phyloP scores from a whole-genome alignment of 345 rosid genomes.

The Garcia nutans region DNA sequence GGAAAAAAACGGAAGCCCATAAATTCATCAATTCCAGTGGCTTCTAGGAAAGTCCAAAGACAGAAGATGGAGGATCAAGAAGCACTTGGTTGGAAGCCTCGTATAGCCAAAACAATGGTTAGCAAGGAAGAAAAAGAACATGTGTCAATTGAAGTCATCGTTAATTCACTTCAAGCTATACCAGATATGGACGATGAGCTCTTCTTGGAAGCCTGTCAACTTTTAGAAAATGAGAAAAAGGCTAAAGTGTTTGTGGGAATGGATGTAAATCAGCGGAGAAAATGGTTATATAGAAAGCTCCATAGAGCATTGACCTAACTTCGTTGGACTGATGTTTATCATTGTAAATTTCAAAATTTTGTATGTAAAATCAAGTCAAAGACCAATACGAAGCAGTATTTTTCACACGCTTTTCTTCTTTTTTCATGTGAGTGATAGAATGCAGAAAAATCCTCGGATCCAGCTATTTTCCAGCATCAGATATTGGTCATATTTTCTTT shows the following conservation, averaged over 20 bases:
- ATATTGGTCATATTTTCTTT: no score
- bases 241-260: constrained; percentile 41
- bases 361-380: neutral
- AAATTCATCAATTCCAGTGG: constrained; percentile 16
- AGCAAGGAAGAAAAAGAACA: constrained; percentile 8
- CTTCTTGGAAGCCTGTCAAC: constrained; percentile 48
- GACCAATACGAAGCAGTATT: neutral
- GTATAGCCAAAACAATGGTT: neutral
- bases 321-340: neutral
- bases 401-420: neutral
- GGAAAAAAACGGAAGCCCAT: constrained; percentile 30
- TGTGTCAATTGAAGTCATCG: constrained; percentile 41
- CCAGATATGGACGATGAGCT: constrained; percentile 49
- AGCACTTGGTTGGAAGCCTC: constrained; percentile 10
- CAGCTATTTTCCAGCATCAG: neutral
- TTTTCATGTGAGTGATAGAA: neutral
- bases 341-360: neutral
- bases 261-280: constrained; percentile 39
- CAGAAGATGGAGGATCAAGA: constrained; percentile 21
- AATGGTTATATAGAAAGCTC: constrained; percentile 33
- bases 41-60: constrained; percentile 30
- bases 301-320: neutral
- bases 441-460: neutral
- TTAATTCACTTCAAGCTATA: constrained; percentile 46
- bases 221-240: constrained; percentile 44